phyloP scores from a whole-genome alignment of 179 eudicot species.

The Camellia oleifera region DNA sequence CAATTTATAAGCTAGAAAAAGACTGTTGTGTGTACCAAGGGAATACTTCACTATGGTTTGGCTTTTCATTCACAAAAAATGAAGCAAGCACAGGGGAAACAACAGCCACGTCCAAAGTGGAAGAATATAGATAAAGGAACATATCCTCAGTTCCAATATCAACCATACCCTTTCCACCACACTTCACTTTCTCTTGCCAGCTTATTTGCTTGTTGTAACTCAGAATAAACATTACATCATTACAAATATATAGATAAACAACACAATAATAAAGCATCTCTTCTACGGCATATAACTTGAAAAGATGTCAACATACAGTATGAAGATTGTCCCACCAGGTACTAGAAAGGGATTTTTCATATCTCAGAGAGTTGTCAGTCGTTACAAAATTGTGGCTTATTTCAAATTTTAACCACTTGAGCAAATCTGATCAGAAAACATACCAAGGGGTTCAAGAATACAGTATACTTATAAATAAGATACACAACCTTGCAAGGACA shows the following conservation, averaged over 20 bases:
- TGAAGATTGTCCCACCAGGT: not conserved
- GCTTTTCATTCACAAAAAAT: not conserved
- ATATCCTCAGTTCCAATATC: constrained; percentile 14
- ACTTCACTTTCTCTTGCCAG: constrained; percentile 13
- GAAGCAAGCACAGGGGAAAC: constrained; percentile 5
- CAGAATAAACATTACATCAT: not conserved
- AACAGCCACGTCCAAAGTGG: constrained; percentile 13
- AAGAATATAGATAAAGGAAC: constrained; percentile 10
- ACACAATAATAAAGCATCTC: constrained; percentile 1
- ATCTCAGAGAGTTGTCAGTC: not conserved
- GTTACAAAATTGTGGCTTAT: not conserved
- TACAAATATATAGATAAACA: not conserved
- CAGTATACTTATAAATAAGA: not conserved
- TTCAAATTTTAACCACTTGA: not conserved
- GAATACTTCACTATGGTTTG: constrained; percentile 5
- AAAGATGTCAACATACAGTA: not conserved
- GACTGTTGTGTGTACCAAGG: not conserved
- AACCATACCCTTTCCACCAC: not conserved
- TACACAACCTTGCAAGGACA: not conserved
- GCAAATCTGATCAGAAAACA: not conserved
- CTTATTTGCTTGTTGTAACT: not conserved
- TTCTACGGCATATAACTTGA: not conserved
- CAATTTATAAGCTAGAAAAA: constrained; percentile 1
- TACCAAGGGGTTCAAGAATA: not conserved
- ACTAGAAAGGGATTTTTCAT: not conserved